Conservation (phyloP, 768 basidiomycete species). For the Exsudoporus frostii region DNA sequence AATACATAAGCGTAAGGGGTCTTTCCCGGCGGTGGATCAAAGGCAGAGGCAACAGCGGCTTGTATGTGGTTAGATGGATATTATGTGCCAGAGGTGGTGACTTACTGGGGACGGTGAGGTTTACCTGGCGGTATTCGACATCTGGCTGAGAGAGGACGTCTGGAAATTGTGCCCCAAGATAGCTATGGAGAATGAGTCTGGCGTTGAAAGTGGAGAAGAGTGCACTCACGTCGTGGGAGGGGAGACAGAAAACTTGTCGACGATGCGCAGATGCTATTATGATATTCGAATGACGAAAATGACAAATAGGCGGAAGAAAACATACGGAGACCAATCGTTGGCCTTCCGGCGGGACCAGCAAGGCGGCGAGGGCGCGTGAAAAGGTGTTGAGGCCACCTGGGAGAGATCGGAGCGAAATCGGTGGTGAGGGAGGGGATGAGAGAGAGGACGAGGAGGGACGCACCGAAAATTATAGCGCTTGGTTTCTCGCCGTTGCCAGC, state of each 20-base stretch:
- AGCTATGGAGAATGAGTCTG: slow-evolving; percentile 41
- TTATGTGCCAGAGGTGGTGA: slow-evolving; percentile 4
- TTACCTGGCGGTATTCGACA: slow-evolving; percentile 81
- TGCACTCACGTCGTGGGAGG: slow-evolving; percentile 69
- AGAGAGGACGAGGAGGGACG: slow-evolving; percentile 23
- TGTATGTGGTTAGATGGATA: slow-evolving; percentile 12
- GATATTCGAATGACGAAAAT: slow-evolving; percentile 3
- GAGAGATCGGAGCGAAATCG: slow-evolving; percentile 6
- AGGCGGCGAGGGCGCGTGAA: slow-evolving; percentile 65
- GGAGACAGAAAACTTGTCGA: slow-evolving; percentile 69
- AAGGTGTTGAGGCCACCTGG: slow-evolving; percentile 80
- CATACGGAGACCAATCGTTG: slow-evolving; percentile 71
- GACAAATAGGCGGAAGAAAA: slow-evolving; percentile 14
- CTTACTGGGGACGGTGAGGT: slow-evolving; percentile 71
- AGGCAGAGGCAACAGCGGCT: slow-evolving; percentile 68
- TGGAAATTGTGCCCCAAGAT: slow-evolving; percentile 74
- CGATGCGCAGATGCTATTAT: slow-evolving; percentile 60
- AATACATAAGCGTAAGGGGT: slow-evolving; percentile 78
- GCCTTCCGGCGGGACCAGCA: slow-evolving; percentile 65
- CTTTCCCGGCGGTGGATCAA: slow-evolving; percentile 68
- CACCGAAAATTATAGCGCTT: slow-evolving; percentile 75
- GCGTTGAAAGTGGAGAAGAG: slow-evolving; percentile 13
- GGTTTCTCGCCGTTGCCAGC: slow-evolving; percentile 42
- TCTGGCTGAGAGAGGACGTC: slow-evolving; percentile 61
- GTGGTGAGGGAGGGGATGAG: background rate